A percentile compares a stretch with the other conserved stretches of the same genome.
These are phyloP conservation scores for Huntiella savannae DNA, from an alignment of 2,329 filamentous ascomycete species.

Conservation along the genomic window DNA sequence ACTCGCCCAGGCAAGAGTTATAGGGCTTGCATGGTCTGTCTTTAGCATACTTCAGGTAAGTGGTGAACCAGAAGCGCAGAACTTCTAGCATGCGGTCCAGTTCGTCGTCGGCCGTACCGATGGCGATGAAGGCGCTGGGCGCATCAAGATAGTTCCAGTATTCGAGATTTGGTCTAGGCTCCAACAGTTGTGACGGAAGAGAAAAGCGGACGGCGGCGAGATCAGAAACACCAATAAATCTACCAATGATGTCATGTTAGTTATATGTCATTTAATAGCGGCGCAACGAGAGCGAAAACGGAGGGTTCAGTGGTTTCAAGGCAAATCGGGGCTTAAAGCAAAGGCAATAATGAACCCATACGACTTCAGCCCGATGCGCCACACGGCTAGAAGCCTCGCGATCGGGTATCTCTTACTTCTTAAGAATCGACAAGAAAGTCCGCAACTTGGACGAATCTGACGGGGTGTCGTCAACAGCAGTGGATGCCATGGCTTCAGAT, in stretches of 20 bases:
- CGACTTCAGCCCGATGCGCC: no score
- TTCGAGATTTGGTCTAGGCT: slow-evolving; percentile 91
- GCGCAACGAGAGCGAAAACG: not conserved
- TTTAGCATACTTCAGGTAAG: slow-evolving; percentile 97
- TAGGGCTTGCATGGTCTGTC: slow-evolving; percentile 98
- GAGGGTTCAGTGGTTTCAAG: not conserved
- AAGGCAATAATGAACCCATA: no score
- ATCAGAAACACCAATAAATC: slow-evolving; percentile 90
- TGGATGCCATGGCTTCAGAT: slow-evolving; percentile 6
- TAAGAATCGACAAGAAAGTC: slow-evolving; percentile 10
- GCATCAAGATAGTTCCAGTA: slow-evolving; percentile 98
- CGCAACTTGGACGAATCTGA: slow-evolving; percentile 9
- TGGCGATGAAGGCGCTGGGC: slow-evolving; percentile 68
- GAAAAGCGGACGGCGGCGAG: slow-evolving; percentile 94
- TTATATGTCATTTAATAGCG: not conserved
- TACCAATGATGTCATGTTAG: slow-evolving; percentile 19
- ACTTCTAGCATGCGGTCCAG: slow-evolving; percentile 90
- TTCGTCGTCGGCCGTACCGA: slow-evolving; percentile 77
- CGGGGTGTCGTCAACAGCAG: slow-evolving; percentile 8
- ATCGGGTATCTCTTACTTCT: slow-evolving; percentile 9
- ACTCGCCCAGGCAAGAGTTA: slow-evolving; percentile 91
- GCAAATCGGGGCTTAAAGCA: no score
- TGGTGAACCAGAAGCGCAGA: slow-evolving; percentile 94
- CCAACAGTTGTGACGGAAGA: slow-evolving; percentile 81
- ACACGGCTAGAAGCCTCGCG: not conserved